Evolutionary conservation across 1,284 basidiomycete genomes (phyloP), one percentile per base, ranked within the genome.

Genomic region (Stereum hirsutum): DNA sequence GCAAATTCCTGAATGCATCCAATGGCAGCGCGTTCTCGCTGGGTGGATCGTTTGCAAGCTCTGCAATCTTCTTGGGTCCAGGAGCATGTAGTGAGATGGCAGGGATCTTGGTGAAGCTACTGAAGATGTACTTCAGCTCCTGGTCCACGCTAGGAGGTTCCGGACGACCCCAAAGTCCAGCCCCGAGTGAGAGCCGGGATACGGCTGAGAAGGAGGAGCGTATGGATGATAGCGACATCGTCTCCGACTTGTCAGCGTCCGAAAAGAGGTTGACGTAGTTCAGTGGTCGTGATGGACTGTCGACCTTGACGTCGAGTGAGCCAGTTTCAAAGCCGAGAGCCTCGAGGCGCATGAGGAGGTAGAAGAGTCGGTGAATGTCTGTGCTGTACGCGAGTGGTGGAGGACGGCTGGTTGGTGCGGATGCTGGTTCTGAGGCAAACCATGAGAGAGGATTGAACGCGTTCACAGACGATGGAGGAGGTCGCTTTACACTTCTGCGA

Each of bases 281-380:
- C 68, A 84, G 80, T 15, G 85, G 86, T 20, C 81, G 74, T 28
- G 81, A 79, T 10, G 83, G 80, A 48, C 66, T 73, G 53, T 83
- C 74, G 43, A 89, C 67, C 32, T 72, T 74, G 47, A 87, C 76
- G 58, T 95, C 91, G 45, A 95, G 72, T n/a, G 81, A 76, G 41
- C 90, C 91, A 27, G 88, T 72, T 40, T 77, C 64, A 44, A 89
- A 66, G 12, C 79, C 82, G 27, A 89, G 62, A 2, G 77, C 88
- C 60, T 95, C 90, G 51, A 93, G 73, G 36, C 89, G 83, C 63
- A 93, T 83, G 44, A 95, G 74, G 49, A 91, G 63, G 61, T 93
- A 95, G 72, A 87, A 90, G 10, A 95, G 74, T 53, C 86, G 89
- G 58, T 91, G 87, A 14, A 75, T 77, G 61, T 92, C 87, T 51